phyloP scores from a whole-genome alignment of 306 rosid species.

The Fagus sylvatica region DNA sequence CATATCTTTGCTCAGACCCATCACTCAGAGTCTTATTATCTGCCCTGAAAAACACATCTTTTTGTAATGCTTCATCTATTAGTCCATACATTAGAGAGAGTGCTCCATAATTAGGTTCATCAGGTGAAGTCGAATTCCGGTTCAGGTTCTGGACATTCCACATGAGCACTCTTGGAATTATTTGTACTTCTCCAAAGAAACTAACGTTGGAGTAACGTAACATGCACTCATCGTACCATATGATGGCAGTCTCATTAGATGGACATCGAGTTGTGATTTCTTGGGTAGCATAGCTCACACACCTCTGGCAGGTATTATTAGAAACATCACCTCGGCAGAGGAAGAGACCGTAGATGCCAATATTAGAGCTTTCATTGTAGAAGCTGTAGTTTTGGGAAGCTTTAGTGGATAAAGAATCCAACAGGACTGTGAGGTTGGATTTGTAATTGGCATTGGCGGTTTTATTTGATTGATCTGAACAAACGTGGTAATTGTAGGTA shows the following conservation, averaged over 20 bases:
- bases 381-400: background rate
- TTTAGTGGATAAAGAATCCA: background rate
- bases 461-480: background rate
- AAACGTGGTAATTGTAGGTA: background rate
- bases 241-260: background rate
- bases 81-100: background rate
- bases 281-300: background rate
- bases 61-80: background rate
- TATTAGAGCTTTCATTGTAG: background rate
- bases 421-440: background rate
- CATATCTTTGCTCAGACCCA: conserved; percentile 3
- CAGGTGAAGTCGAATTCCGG: too few species aligned
- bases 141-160: background rate
- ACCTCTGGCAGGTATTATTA: background rate
- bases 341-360: background rate
- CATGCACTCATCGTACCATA: conserved; percentile 30
- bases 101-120: background rate
- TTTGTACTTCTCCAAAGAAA: background rate
- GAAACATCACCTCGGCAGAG: conserved; percentile 1
- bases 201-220: conserved; percentile 25
- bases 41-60: background rate
- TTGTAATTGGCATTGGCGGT: background rate
- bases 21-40: background rate
- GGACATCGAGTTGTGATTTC: background rate
- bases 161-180: background rate